Evolutionary conservation across 75 land plant species (phyloP).

Genomic region (Pinus tabuliformis): DNA sequence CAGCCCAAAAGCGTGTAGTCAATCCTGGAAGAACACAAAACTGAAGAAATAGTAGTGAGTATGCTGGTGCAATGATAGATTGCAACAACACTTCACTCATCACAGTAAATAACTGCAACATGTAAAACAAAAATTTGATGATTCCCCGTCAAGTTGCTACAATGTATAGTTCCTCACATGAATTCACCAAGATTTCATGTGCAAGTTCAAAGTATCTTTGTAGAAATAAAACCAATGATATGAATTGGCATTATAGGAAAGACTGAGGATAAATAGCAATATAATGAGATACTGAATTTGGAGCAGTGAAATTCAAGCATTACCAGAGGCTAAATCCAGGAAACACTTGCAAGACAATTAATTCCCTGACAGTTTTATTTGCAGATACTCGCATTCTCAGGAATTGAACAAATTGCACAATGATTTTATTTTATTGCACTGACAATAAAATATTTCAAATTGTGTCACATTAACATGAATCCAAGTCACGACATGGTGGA

Average conservation of each 20-base stretch:
- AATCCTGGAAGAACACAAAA: background rate
- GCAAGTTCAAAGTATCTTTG: background rate
- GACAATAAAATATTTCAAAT: background rate
- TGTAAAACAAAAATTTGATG: background rate
- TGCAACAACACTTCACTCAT: background rate
- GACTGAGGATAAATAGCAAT: background rate
- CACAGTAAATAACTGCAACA: background rate
- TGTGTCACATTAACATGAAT: slow-evolving; percentile 59
- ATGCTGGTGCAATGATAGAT: too few species aligned
- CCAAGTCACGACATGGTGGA: slow-evolving; percentile 93
- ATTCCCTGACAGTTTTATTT: background rate
- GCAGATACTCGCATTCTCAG: background rate
- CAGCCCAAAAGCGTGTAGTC: background rate
- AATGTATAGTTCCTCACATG: background rate
- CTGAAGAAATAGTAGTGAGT: background rate
- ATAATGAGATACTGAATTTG: background rate
- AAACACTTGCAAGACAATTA: background rate
- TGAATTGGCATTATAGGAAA: background rate
- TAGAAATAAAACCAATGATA: background rate
- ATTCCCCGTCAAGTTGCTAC: background rate
- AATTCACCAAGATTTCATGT: slow-evolving; percentile 1
- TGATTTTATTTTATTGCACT: background rate
- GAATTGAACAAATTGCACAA: background rate
- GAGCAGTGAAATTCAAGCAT: background rate
- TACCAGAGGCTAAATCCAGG: background rate